Evolutionary conservation across 83 land plant species (phyloP).

Genomic region (Diphasiastrum complanatum): DNA sequence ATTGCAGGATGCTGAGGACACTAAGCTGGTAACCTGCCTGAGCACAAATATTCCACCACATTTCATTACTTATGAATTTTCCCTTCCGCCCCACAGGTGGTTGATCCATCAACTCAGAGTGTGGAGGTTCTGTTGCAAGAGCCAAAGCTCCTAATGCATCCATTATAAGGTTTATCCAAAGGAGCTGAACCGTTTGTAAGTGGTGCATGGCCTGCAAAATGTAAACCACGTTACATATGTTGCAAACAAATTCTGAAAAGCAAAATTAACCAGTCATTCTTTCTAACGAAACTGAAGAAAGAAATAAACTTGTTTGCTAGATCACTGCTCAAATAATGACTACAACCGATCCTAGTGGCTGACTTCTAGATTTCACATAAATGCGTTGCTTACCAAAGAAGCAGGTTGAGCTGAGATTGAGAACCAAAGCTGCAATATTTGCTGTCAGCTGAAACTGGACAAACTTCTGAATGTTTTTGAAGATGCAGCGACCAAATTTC

Average conservation of each 20-base stretch:
- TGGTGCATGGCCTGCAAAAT: slow-evolving; percentile 54
- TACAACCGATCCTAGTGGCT: not conserved
- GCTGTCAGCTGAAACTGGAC: slow-evolving; percentile 87
- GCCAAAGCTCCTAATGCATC: slow-evolving; percentile 94
- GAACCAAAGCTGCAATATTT: slow-evolving; percentile 66
- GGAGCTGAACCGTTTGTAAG: slow-evolving; percentile 79
- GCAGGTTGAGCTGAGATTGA: slow-evolving; percentile 73
- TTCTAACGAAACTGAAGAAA: not conserved
- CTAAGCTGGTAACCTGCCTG: slow-evolving; percentile 74
- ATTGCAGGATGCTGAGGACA: slow-evolving; percentile 59
- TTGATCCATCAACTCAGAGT: slow-evolving; percentile 70
- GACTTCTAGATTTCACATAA: not conserved
- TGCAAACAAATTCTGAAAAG: slow-evolving; percentile 1
- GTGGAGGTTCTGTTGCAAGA: slow-evolving; percentile 86
- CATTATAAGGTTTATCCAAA: slow-evolving; percentile 98
- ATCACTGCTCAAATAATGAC: not conserved
- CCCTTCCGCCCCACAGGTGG: slow-evolving; percentile 77
- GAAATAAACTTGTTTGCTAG: not conserved
- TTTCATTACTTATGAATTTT: slow-evolving; percentile 69
- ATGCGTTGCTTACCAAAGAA: slow-evolving; percentile 45
- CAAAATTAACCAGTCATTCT: not conserved
- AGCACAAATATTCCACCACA: slow-evolving; percentile 88
- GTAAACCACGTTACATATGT: not conserved
- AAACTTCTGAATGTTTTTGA: slow-evolving; percentile 74
- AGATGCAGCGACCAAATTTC: slow-evolving; percentile 85